Evolutionary conservation across 2,329 filamentous ascomycete genomes (phyloP).

Genomic region (Botrytis fragariae): DNA sequence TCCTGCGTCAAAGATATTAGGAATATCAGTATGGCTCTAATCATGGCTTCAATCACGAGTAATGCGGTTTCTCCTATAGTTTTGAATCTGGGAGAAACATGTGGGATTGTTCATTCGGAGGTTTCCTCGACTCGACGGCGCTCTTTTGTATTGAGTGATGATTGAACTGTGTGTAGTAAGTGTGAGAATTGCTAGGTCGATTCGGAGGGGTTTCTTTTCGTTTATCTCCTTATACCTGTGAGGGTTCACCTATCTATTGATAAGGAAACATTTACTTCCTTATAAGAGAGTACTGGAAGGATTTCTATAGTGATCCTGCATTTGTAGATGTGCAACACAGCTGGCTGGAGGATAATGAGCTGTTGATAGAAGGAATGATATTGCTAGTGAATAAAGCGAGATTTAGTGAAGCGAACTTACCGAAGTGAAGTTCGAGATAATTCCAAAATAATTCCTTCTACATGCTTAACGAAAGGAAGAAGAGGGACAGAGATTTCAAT

Average conservation of each 20-base stretch:
- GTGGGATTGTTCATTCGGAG: background rate
- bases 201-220: background rate
- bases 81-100: too few relatives aligned
- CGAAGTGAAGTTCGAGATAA: background rate
- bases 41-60: background rate
- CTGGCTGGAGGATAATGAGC: background rate
- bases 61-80: background rate
- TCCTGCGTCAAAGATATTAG: background rate
- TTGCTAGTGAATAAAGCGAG: background rate
- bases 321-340: background rate
- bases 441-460: background rate
- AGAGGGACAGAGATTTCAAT: background rate
- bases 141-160: background rate
- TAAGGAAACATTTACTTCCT: too few relatives aligned
- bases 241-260: too few relatives aligned
- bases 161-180: background rate
- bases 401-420: background rate
- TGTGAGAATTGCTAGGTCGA: background rate
- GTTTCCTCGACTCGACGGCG: background rate
- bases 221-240: background rate
- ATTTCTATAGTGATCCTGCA: background rate
- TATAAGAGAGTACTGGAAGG: background rate
- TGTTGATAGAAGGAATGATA: background rate
- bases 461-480: background rate
- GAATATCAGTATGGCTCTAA: background rate